A percentile compares a stretch with the other conserved stretches of the same genome.
Evolutionary conservation across 768 basidiomycete genomes (phyloP).

Genomic region (Suillus placidus): DNA sequence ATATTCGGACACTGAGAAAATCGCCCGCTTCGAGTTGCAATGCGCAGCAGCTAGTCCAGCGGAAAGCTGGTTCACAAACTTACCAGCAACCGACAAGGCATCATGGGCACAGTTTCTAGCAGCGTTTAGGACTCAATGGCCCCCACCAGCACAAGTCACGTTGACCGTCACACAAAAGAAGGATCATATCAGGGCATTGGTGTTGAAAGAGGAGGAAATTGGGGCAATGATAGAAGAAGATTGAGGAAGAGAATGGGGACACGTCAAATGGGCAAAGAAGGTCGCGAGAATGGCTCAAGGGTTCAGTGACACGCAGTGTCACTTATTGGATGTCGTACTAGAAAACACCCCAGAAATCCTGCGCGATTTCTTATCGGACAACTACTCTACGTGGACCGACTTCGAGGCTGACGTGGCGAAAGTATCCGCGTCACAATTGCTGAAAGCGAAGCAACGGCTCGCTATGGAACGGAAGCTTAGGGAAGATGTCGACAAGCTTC

Average conservation of each 20-base stretch:
- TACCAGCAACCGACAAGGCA: neutral
- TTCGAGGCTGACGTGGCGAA: neutral
- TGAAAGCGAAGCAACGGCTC: neutral
- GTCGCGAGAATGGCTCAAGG: neutral
- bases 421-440: neutral
- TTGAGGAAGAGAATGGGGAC: neutral
- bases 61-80: neutral
- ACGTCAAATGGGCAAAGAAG: neutral
- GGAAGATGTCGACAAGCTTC: neutral
- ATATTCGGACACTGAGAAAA: neutral
- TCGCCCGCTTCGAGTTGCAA: neutral
- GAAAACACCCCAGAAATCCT: neutral
- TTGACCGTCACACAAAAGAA: too few species aligned
- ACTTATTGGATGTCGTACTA: neutral
- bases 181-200: too few species aligned
- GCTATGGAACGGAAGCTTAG: neutral
- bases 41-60: neutral
- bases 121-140: too few species aligned
- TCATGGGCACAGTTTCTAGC: too few species aligned
- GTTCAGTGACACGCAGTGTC: neutral
- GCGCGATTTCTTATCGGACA: neutral
- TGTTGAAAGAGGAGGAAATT: too few species aligned
- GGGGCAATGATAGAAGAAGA: neutral
- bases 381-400: neutral
- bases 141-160: too few species aligned